phyloP scores from a whole-genome alignment of 2,329 filamentous ascomycete genomes.

The Huntiella decipiens region DNA sequence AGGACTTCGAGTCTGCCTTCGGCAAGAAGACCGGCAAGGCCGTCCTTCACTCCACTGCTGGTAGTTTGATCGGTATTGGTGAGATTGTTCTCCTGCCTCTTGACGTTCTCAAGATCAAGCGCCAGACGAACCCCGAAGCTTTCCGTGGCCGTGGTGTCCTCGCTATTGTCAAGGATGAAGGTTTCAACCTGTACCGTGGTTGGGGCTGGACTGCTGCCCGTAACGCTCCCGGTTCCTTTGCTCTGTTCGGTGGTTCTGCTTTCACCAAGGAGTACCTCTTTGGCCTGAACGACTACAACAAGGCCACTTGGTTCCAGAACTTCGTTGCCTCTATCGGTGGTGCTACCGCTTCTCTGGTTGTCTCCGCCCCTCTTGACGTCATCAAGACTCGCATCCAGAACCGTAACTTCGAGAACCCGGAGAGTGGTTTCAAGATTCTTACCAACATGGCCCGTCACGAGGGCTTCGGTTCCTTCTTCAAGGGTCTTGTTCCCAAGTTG shows the following conservation, averaged over 20 bases:
- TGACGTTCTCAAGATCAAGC: conserved; percentile 97
- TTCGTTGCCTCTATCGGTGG: conserved; percentile 91
- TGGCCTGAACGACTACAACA: conserved; percentile 82
- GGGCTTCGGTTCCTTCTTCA: conserved; percentile 79
- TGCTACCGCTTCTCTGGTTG: conserved; percentile 83
- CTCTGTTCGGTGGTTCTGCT: conserved; percentile 90
- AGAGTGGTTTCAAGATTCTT: conserved; percentile 81
- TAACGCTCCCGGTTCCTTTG: conserved; percentile 92
- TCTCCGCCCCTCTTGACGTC: conserved; percentile 90
- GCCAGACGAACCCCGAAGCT: conserved; percentile 95
- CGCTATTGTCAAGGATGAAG: conserved; percentile 80
- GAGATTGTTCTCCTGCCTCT: conserved; percentile 90
- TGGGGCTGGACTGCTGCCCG: conserved; percentile 96
- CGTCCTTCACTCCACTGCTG: conserved; percentile 91
- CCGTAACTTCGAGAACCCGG: conserved; percentile 94
- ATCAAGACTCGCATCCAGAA: conserved; percentile 99
- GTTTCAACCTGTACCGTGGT: conserved; percentile 85
- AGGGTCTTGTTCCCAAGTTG: conserved; percentile 90
- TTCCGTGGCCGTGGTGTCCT: conserved; percentile 87
- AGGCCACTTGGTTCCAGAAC: conserved; percentile 85
- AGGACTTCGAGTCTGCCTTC: conserved; percentile 72
- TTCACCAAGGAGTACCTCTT: conserved; percentile 96
- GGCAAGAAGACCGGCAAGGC: conserved; percentile 96
- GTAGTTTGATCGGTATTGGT: conserved; percentile 88
- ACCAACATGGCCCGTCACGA: conserved; percentile 87